phyloP scores from a whole-genome alignment of 2,329 filamentous ascomycete species.

The Chaetomium globosum region DNA sequence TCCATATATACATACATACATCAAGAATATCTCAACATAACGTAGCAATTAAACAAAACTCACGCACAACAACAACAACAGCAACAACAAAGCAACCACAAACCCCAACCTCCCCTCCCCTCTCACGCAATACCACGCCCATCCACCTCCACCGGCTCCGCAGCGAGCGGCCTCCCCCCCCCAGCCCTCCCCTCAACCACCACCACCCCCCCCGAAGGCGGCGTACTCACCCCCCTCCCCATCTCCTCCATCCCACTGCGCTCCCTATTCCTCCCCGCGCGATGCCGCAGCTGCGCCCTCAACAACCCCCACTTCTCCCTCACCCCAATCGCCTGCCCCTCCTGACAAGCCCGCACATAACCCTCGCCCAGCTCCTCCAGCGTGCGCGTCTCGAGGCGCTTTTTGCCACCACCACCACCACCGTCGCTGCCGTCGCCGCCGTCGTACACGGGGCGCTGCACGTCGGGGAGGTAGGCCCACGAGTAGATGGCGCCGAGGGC shows the following conservation, averaged over 20 bases:
- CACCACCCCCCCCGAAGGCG: too few relatives aligned
- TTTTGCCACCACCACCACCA: neutral
- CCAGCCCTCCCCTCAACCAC: neutral
- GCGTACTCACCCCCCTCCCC: neutral
- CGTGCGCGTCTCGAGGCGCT: slow-evolving; percentile 48
- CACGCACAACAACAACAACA: neutral
- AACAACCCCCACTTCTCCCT: slow-evolving; percentile 49
- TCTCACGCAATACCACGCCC: slow-evolving; percentile 1
- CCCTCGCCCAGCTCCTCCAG: slow-evolving; percentile 57
- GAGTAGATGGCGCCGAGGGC: slow-evolving; percentile 53
- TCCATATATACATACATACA: neutral
- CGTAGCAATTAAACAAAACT: neutral
- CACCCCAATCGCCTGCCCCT: slow-evolving; percentile 51
- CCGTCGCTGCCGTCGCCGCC: slow-evolving; percentile 1
- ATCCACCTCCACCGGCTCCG: slow-evolving; percentile 11
- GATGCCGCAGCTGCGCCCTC: slow-evolving; percentile 40
- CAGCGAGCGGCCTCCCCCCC: neutral
- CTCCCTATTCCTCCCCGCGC: slow-evolving; percentile 35
- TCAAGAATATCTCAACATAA: neutral
- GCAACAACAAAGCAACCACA: neutral
- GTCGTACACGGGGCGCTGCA: slow-evolving; percentile 49
- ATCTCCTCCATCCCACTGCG: neutral
- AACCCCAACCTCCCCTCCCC: neutral
- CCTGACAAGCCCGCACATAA: slow-evolving; percentile 47
- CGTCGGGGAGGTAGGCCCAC: slow-evolving; percentile 56